Percentiles rank a stretch among this genome's conserved stretches.
Conservation (phyloP, 768 basidiomycete genomes). For the Termitomyces sp. region DNA sequence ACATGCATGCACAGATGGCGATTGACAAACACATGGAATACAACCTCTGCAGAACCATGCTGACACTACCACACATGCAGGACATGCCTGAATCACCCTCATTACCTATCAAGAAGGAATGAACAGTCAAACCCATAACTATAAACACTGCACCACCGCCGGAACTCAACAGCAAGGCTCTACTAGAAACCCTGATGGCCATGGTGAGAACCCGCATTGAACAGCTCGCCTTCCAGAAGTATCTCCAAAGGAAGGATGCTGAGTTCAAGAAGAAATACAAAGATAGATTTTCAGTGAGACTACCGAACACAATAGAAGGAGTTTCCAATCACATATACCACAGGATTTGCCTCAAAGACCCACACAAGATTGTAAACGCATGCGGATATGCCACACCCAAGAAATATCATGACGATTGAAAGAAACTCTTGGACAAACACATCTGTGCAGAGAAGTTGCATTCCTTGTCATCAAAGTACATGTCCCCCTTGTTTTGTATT, state of each 20-base stretch:
- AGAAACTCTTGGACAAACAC: neutral
- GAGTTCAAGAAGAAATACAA: neutral
- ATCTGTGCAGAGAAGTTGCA: neutral
- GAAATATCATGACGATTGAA: neutral
- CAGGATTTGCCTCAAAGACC: neutral
- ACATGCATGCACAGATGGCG: neutral
- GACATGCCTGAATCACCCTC: neutral
- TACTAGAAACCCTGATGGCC: neutral
- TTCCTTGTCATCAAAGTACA: conserved; percentile 20
- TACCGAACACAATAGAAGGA: neutral
- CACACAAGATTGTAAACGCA: neutral
- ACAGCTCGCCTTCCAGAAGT: neutral
- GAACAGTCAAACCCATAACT: too few species aligned
- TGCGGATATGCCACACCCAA: neutral
- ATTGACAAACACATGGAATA: neutral
- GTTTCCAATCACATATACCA: neutral
- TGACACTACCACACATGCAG: neutral
- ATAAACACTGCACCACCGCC: neutral
- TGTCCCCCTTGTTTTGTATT: neutral
- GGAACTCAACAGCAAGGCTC: neutral
- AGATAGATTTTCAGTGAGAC: neutral
- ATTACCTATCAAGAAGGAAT: neutral
- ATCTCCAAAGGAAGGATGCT: neutral
- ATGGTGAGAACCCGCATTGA: neutral
- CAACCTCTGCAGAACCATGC: neutral